Conservation (phyloP, 495 filamentous ascomycete species). For the Xylaria telfairii region DNA sequence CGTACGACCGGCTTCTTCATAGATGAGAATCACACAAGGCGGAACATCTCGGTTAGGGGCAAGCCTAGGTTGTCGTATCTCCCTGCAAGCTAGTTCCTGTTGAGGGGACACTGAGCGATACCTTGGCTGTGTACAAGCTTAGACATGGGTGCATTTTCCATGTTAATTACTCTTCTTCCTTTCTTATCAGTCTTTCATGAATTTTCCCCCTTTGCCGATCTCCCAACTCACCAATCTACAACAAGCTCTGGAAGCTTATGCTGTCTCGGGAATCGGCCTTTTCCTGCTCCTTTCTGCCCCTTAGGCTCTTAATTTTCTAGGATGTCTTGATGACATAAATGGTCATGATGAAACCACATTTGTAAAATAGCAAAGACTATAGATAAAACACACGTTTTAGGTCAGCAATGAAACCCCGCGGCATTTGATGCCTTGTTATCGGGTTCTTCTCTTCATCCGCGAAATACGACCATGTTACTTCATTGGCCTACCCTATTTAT, state of each 20-base stretch:
- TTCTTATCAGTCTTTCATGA: not conserved
- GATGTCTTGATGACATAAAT: constrained; percentile 16
- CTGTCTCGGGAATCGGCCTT: not conserved
- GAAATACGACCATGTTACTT: not conserved
- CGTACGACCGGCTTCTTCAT: not conserved
- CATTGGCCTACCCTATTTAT: not conserved
- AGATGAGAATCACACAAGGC: not conserved
- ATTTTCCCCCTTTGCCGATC: not conserved
- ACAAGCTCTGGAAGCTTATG: constrained; percentile 9
- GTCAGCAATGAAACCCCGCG: constrained; percentile 20
- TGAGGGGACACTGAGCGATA: not conserved
- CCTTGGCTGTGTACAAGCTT: not conserved
- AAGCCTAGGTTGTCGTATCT: not conserved
- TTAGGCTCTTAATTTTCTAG: not conserved
- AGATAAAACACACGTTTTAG: constrained; percentile 28
- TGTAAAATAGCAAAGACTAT: constrained; percentile 17
- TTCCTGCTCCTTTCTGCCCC: not conserved
- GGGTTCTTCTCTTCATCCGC: not conserved
- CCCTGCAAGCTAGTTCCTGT: not conserved
- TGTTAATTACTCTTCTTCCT: not conserved
- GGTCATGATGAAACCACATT: not conserved
- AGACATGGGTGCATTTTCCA: not conserved
- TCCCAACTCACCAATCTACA: not conserved
- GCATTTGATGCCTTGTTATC: not conserved
- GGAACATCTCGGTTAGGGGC: not conserved